Evolutionary conservation across 139 green algal species (phyloP).

Genomic region (Zygnema circumcarinatum): DNA sequence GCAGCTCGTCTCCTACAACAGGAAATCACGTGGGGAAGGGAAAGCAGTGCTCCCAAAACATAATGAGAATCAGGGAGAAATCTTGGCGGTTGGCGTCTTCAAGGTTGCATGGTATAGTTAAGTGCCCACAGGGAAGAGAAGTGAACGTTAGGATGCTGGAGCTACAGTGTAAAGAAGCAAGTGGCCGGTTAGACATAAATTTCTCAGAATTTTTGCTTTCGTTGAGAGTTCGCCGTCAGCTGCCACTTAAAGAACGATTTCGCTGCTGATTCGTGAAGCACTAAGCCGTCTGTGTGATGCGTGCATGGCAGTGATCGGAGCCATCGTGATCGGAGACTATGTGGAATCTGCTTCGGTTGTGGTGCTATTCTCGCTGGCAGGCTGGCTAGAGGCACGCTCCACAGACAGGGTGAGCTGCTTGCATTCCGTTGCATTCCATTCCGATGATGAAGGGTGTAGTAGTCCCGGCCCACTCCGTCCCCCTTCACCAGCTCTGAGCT

Average conservation of each 20-base stretch:
- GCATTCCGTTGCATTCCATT: conserved; percentile 3
- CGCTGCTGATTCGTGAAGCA: too few relatives aligned
- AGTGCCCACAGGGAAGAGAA: background rate
- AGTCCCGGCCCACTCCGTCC: too few relatives aligned
- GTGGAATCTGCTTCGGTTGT: conserved; percentile 70
- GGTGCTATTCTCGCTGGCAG: conserved; percentile 72
- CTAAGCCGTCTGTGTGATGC: too few relatives aligned
- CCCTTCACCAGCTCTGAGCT: too few relatives aligned
- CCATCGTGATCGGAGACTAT: conserved; percentile 66
- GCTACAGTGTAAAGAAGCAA: too few relatives aligned
- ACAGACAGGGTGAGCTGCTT: conserved; percentile 39
- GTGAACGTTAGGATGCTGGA: too few relatives aligned
- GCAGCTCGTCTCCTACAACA: background rate
- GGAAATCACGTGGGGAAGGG: background rate
- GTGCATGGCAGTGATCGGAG: conserved; percentile 55
- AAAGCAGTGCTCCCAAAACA: background rate
- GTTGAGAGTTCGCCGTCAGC: too few relatives aligned
- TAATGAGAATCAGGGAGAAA: background rate
- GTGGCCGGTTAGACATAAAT: too few relatives aligned
- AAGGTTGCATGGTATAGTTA: background rate
- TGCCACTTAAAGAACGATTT: too few relatives aligned
- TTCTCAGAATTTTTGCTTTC: too few relatives aligned
- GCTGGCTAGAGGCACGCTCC: conserved; percentile 70
- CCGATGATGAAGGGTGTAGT: too few relatives aligned
- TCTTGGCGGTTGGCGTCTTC: background rate